Conservation (phyloP, 2,329 filamentous ascomycete genomes). For the Sporothrix variecibatus region DNA sequence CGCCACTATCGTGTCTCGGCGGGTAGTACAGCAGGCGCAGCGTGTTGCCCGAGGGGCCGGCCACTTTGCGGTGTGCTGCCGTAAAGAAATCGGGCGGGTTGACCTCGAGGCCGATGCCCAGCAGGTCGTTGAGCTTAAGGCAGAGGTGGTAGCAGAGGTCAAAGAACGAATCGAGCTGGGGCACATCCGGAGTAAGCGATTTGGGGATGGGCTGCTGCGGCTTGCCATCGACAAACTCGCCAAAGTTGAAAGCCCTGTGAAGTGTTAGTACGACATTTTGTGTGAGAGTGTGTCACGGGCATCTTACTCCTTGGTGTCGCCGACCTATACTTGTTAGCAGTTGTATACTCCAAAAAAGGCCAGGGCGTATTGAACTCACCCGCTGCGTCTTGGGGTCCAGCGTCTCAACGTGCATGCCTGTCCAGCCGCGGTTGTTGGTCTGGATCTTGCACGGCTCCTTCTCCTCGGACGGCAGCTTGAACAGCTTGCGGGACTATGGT, state of each 20-base stretch:
- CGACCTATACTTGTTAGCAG: slow-evolving; percentile 53
- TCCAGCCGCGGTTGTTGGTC: slow-evolving; percentile 85
- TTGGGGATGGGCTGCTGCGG: slow-evolving; percentile 76
- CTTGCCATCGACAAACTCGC: slow-evolving; percentile 68
- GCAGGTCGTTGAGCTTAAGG: slow-evolving; percentile 70
- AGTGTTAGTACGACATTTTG: not conserved
- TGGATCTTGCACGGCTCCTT: slow-evolving; percentile 76
- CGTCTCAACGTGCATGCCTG: slow-evolving; percentile 82
- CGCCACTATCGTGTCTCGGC: slow-evolving; percentile 45
- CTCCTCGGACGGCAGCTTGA: slow-evolving; percentile 67
- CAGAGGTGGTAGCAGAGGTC: slow-evolving; percentile 72
- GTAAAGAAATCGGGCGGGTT: slow-evolving; percentile 57
- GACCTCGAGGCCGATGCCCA: slow-evolving; percentile 73
- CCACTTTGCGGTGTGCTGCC: slow-evolving; percentile 49
- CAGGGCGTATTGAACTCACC: slow-evolving; percentile 43
- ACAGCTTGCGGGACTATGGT: slow-evolving; percentile 68
- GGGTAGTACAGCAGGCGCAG: slow-evolving; percentile 76
- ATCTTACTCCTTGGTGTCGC: slow-evolving; percentile 83
- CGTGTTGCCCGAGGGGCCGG: slow-evolving; percentile 57
- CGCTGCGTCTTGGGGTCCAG: slow-evolving; percentile 81
- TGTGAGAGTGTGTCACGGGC: too few relatives aligned
- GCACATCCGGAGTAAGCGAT: slow-evolving; percentile 60
- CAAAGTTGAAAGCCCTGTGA: slow-evolving; percentile 85
- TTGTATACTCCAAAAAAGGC: too few relatives aligned
- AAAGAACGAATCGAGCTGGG: slow-evolving; percentile 67